Conservation (phyloP, 495 filamentous ascomycete genomes). For the Xylaria curta region DNA sequence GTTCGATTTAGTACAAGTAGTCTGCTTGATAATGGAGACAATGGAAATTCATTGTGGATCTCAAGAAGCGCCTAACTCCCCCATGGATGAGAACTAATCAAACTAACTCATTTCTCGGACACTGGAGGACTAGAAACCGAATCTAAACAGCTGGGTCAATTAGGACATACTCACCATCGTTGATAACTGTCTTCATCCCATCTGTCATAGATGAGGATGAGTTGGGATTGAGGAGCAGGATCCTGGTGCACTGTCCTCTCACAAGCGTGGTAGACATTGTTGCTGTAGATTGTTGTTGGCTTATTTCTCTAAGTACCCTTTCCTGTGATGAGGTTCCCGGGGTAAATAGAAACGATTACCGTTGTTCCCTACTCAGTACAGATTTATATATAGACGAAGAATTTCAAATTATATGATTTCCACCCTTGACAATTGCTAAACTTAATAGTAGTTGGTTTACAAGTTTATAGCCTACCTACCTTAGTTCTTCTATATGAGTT, state of each 20-base stretch:
- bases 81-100: neutral
- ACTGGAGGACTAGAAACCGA: neutral
- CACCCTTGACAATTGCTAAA: neutral
- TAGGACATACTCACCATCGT: conserved; percentile 34
- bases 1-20: conserved; percentile 6
- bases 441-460: too few relatives aligned
- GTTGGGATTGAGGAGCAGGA: conserved; percentile 92
- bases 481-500: neutral
- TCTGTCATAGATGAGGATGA: conserved; percentile 83
- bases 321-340: neutral
- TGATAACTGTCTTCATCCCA: conserved; percentile 69
- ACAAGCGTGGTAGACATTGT: conserved; percentile 28
- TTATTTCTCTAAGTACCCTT: neutral
- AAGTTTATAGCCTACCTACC: too few relatives aligned
- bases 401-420: neutral
- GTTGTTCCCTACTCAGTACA: neutral
- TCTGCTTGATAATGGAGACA: neutral
- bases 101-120: neutral
- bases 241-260: conserved; percentile 47
- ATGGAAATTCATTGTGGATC: neutral
- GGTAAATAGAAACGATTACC: neutral
- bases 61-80: neutral
- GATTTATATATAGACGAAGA: neutral
- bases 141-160: neutral
- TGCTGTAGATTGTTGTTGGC: neutral